phyloP scores from a whole-genome alignment of 2,329 filamentous ascomycete species.

The Trichophyton equinum region DNA sequence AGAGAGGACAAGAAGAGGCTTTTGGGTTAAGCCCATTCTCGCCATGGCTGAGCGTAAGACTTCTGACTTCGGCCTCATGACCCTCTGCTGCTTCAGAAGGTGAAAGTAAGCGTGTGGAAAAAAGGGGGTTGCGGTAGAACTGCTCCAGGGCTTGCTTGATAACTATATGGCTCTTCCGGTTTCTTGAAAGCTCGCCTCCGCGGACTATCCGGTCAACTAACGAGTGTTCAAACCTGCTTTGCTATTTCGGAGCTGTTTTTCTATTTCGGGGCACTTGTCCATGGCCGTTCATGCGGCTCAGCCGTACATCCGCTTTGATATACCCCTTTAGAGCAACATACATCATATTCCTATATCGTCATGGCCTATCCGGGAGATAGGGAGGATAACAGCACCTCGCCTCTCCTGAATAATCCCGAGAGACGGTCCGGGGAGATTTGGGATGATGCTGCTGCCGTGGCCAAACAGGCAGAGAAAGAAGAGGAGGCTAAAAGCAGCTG shows the following conservation, averaged over 20 bases:
- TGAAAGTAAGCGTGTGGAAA: neutral
- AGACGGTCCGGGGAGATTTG: constrained; percentile 15
- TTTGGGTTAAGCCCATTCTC: neutral
- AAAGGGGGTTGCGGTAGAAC: neutral
- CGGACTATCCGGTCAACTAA: too few relatives aligned
- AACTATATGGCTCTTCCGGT: neutral
- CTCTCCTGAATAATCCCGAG: constrained; percentile 8
- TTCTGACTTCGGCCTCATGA: neutral
- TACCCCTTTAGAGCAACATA: neutral
- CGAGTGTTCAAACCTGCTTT: neutral
- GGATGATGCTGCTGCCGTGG: constrained; percentile 14
- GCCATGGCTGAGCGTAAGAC: neutral
- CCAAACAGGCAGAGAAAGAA: constrained; percentile 39
- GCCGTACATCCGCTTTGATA: neutral
- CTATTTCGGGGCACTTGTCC: neutral
- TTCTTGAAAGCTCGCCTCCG: neutral
- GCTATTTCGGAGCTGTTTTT: neutral
- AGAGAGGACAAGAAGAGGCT: neutral
- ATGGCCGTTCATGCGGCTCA: neutral
- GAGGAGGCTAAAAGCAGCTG: constrained; percentile 58
- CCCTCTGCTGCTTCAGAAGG: neutral
- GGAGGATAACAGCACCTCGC: constrained; percentile 11
- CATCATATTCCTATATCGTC: neutral
- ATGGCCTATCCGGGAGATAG: neutral
- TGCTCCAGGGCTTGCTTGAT: neutral